These are phyloP conservation scores for Abelmoschus esculentus DNA, from an alignment of 345 rosid species.

Conservation along the genomic window DNA sequence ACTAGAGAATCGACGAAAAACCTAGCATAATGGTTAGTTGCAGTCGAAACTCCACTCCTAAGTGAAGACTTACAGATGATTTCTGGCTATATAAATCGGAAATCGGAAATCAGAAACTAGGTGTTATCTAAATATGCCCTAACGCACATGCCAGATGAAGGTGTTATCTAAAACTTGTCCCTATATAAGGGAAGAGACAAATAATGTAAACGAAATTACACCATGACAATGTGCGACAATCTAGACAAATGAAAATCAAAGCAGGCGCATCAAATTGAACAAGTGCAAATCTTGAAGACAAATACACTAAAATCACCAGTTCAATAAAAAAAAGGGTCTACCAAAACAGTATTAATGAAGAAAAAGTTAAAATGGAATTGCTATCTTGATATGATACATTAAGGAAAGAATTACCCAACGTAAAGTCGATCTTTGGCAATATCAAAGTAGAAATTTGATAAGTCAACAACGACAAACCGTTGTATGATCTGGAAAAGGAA, in stretches of 20 bases:
- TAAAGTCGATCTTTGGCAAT: slow-evolving; percentile 93
- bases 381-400: slow-evolving; percentile 3
- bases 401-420: slow-evolving; percentile 62
- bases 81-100: too few relatives aligned
- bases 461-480: slow-evolving; percentile 77
- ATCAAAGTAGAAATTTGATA: slow-evolving; percentile 92
- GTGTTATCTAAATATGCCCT: too few relatives aligned
- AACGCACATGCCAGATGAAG: too few relatives aligned
- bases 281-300: neutral
- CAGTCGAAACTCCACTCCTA: neutral
- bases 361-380: neutral
- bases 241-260: neutral
- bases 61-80: too few relatives aligned
- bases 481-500: slow-evolving; percentile 61
- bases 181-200: neutral
- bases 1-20: neutral
- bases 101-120: too few relatives aligned
- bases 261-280: neutral
- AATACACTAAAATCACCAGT: neutral
- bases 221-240: neutral
- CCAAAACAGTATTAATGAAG: neutral
- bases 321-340: neutral
- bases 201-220: neutral
- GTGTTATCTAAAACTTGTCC: neutral
- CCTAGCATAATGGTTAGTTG: neutral